Conservation (phyloP, 2,329 filamentous ascomycete species). For the Penicillium frequentans region DNA sequence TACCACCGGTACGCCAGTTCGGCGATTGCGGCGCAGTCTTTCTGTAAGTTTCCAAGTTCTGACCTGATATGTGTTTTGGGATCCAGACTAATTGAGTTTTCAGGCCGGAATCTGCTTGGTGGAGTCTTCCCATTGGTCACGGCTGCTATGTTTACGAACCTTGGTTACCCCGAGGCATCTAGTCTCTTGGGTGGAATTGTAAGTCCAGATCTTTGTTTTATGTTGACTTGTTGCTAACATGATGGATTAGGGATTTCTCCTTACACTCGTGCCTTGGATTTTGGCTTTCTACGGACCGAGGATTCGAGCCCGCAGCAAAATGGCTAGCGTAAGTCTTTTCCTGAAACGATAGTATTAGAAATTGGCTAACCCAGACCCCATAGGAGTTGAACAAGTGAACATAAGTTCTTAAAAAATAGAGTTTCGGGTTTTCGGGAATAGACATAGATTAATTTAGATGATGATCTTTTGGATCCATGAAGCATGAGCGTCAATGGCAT, state of each 20-base stretch:
- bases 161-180: constrained; percentile 71
- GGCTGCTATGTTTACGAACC: constrained; percentile 66
- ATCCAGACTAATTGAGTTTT: neutral
- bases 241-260: constrained; percentile 43
- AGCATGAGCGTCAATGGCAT: neutral
- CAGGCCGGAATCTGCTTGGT: constrained; percentile 71
- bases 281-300: constrained; percentile 73
- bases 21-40: constrained; percentile 81
- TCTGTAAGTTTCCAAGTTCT: constrained; percentile 51
- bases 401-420: neutral
- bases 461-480: neutral
- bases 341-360: no score
- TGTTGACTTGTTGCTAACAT: constrained; percentile 7
- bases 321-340: constrained; percentile 61
- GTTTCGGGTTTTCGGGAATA: neutral
- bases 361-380: neutral
- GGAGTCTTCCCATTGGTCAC: constrained; percentile 80
- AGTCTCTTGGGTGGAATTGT: constrained; percentile 75
- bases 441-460: constrained; percentile 10
- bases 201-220: constrained; percentile 13
- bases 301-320: constrained; percentile 74
- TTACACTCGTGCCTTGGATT: constrained; percentile 86
- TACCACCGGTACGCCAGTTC: constrained; percentile 85
- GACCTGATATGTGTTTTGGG: neutral
- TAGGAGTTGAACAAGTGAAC: constrained; percentile 1